phyloP scores from a whole-genome alignment of 495 filamentous ascomycete genomes.

The Paragyromitra xinjiangensis region DNA sequence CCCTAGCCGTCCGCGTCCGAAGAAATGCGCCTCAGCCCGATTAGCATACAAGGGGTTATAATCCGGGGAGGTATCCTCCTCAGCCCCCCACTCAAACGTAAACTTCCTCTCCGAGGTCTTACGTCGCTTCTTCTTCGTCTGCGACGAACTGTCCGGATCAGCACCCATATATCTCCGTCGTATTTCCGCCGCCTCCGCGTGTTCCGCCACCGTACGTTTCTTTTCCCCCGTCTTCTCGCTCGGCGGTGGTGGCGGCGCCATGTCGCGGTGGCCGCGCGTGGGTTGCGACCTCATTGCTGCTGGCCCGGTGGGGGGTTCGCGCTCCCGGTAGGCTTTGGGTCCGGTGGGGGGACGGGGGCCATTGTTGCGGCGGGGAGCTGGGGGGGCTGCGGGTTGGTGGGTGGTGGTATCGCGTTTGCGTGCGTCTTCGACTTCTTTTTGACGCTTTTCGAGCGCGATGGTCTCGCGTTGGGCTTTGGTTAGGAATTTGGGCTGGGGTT shows the following conservation, averaged over 20 bases:
- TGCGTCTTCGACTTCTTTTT: conserved; percentile 81
- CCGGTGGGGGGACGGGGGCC: conserved; percentile 43
- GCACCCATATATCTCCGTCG: conserved; percentile 92
- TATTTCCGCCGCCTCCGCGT: conserved; percentile 78
- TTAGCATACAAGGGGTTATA: conserved; percentile 88
- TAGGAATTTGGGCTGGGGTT: conserved; percentile 82
- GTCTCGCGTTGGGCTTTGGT: conserved; percentile 89
- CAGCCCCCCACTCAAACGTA: conserved; percentile 98
- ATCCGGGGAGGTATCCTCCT: conserved; percentile 92
- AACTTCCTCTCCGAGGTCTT: conserved; percentile 96
- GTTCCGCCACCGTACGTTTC: conserved; percentile 69
- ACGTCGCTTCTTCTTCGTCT: conserved; percentile 93
- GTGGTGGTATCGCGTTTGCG: conserved; percentile 60
- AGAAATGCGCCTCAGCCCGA: conserved; percentile 77
- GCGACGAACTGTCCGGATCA: conserved; percentile 84
- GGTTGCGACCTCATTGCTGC: conserved; percentile 54
- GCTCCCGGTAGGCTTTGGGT: conserved; percentile 43
- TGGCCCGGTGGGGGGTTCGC: conserved; percentile 56
- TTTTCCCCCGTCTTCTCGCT: conserved; percentile 54
- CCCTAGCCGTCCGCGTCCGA: conserved; percentile 79
- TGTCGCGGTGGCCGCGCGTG: conserved; percentile 29
- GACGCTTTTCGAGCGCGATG: conserved; percentile 82
- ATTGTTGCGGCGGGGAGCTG: conserved; percentile 2
- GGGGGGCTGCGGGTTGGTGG: conserved; percentile 9
- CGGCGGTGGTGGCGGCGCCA: conserved; percentile 48